Evolutionary conservation across 768 basidiomycete species (phyloP).

Genomic region (Multifurca ochricompacta): DNA sequence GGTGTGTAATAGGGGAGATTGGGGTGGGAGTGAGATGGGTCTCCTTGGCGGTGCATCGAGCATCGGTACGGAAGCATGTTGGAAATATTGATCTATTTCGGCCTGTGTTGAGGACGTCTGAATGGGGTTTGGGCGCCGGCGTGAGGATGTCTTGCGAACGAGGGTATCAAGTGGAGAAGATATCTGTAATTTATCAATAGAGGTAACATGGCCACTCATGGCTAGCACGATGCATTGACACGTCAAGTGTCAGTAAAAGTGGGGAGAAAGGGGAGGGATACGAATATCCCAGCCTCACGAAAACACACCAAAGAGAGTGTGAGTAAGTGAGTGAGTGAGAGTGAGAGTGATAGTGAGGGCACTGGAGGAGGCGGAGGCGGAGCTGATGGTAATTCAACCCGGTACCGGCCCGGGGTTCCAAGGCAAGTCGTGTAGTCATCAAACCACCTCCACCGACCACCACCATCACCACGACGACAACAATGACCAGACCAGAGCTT

Average conservation of each 20-base stretch:
- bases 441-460: no score
- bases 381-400: no score
- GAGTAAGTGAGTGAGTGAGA: no score
- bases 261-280: background rate
- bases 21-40: constrained; percentile 24
- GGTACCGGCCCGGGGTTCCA: no score
- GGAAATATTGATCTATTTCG: background rate
- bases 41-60: constrained; percentile 14
- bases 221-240: background rate
- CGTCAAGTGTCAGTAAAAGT: background rate
- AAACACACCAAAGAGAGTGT: no score
- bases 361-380: no score
- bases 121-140: constrained; percentile 26
- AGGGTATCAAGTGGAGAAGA: constrained; percentile 55
- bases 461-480: no score
- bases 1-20: constrained; percentile 44
- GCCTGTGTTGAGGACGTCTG: background rate
- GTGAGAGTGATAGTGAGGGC: no score
- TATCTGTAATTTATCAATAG: constrained; percentile 24
- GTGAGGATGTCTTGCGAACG: constrained; percentile 45
- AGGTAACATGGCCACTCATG: constrained; percentile 9
- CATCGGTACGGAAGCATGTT: background rate
- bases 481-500: no score
- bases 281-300: no score
- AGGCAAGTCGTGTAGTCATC: no score